Evolutionary conservation across 257 asterid genomes (phyloP).

Genomic region (Coffea eugenioides): DNA sequence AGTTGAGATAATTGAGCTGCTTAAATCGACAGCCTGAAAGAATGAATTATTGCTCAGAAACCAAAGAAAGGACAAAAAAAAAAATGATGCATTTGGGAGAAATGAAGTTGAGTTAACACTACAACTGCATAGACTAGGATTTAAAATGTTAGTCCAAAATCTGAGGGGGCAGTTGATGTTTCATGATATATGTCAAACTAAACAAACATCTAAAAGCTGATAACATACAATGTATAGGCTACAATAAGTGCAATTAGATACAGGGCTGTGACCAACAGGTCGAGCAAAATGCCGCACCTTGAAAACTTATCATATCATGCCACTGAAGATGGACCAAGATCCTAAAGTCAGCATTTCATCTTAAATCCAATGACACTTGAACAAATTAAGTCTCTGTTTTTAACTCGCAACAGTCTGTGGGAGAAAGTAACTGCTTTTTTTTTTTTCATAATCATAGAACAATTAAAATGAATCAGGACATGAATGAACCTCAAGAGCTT

Average conservation of each 20-base stretch:
- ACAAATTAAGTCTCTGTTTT: neutral
- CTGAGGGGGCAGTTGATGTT: too few species aligned
- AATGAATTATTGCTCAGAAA: conserved; percentile 6
- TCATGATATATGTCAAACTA: neutral
- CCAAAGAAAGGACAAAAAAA: neutral
- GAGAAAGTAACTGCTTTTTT: neutral
- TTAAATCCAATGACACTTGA: neutral
- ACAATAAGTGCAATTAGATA: neutral
- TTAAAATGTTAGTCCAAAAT: neutral
- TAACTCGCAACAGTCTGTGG: neutral
- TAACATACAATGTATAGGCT: neutral
- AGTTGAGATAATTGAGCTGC: conserved; percentile 42
- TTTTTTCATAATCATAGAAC: neutral
- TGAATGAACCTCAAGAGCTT: conserved; percentile 61
- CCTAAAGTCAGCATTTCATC: neutral
- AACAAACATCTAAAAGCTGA: neutral
- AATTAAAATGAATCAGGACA: conserved; percentile 3
- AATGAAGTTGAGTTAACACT: neutral
- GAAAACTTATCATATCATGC: neutral
- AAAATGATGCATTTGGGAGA: neutral
- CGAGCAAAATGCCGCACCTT: neutral
- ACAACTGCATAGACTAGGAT: neutral
- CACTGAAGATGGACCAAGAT: neutral
- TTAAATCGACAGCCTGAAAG: conserved; percentile 67
- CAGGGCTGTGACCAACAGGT: neutral